Conservation (phyloP, 2,329 filamentous ascomycete genomes). For the Neofusicoccum ribis region DNA sequence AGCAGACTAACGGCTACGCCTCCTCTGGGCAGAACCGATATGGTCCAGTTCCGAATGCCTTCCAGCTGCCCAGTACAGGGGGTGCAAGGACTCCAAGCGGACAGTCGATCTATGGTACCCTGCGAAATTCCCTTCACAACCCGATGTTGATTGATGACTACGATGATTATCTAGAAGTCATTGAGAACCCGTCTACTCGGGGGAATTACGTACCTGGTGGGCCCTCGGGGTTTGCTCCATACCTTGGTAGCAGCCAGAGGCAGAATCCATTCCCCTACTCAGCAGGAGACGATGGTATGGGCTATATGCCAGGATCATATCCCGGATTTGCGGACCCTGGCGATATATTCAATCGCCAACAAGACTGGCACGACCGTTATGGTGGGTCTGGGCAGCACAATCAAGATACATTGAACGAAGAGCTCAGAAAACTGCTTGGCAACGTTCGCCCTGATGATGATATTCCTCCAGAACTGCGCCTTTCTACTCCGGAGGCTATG, state of each 20-base stretch:
- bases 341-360: background rate
- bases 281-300: background rate
- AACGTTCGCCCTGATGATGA: conserved; percentile 36
- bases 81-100: background rate
- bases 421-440: conserved; percentile 24
- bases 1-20: background rate
- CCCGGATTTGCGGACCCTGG: background rate
- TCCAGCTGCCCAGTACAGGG: background rate
- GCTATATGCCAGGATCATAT: background rate
- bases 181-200: background rate
- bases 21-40: background rate
- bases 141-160: background rate
- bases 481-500: conserved; percentile 69
- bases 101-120: background rate
- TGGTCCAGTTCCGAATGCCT: background rate
- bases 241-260: background rate
- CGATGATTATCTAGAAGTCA: background rate
- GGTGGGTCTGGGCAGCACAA: background rate
- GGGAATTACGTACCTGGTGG: background rate
- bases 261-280: background rate
- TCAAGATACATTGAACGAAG: background rate
- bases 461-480: conserved; percentile 55
- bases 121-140: background rate
- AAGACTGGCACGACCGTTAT: background rate
- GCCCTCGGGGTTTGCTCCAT: background rate